phyloP scores from a whole-genome alignment of 2,329 filamentous ascomycete genomes.

The Aspergillus awamori region DNA sequence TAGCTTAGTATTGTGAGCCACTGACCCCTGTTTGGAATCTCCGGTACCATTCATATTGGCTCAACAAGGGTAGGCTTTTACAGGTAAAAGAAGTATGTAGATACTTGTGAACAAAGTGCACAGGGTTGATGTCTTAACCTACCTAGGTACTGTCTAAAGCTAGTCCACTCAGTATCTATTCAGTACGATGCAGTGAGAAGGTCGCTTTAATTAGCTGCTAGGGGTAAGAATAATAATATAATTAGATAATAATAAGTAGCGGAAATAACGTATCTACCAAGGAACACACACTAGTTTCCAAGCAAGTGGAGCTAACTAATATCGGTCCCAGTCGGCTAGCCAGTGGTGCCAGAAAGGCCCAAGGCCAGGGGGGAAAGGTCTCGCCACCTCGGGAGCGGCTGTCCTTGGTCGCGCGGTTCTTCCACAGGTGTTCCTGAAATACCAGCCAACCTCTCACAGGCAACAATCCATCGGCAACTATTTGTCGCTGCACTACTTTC shows the following conservation, averaged over 20 bases:
- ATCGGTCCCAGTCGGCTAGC: conserved; percentile 36
- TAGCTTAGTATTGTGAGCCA: too few species aligned
- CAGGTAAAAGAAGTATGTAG: too few species aligned
- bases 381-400: conserved; percentile 41
- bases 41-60: too few species aligned
- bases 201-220: neutral
- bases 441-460: conserved; percentile 8
- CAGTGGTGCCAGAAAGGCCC: conserved; percentile 34
- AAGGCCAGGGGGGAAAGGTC: conserved; percentile 30
- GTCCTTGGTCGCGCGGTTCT: conserved; percentile 22
- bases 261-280: conserved; percentile 1
- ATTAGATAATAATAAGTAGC: conserved; percentile 5
- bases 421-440: conserved; percentile 24
- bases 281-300: neutral
- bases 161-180: too few species aligned
- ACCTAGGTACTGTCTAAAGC: too few species aligned
- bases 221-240: conserved; percentile 6
- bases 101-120: too few species aligned
- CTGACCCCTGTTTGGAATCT: too few species aligned
- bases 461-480: too few species aligned
- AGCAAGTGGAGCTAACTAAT: conserved; percentile 10
- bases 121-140: neutral
- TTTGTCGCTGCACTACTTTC: neutral
- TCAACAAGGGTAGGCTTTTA: too few species aligned
- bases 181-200: too few species aligned